phyloP scores from a whole-genome alignment of 2,329 filamentous ascomycete species.

The Orbilia ellipsospora region DNA sequence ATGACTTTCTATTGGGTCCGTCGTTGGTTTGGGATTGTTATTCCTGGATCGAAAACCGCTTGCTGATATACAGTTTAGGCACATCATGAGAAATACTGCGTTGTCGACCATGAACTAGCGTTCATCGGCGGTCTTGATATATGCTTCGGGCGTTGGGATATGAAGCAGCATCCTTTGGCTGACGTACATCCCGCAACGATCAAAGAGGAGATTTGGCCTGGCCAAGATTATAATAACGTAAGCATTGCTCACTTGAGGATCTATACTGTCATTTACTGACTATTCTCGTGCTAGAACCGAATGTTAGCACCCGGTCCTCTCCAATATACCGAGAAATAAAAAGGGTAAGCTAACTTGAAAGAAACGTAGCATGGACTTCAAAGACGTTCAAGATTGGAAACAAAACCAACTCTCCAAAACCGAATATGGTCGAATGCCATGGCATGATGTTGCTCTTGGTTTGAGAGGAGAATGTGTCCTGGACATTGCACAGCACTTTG shows the following conservation, averaged over 20 bases:
- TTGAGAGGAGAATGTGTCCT: slow-evolving; percentile 89
- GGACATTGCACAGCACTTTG: slow-evolving; percentile 95
- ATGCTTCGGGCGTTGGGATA: slow-evolving; percentile 96
- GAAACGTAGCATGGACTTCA: slow-evolving; percentile 75
- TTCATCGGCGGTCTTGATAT: slow-evolving; percentile 95
- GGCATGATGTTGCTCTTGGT: slow-evolving; percentile 96
- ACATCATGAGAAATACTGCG: slow-evolving; percentile 97
- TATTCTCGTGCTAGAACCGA: slow-evolving; percentile 29
- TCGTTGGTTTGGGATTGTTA: not conserved
- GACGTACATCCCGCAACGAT: slow-evolving; percentile 89
- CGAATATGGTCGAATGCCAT: slow-evolving; percentile 94
- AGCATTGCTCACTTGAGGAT: not conserved
- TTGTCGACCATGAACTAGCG: slow-evolving; percentile 88
- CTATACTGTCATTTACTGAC: slow-evolving; percentile 3
- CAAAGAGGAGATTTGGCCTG: slow-evolving; percentile 86
- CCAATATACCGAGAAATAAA: not conserved
- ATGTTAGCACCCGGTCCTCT: slow-evolving; percentile 15
- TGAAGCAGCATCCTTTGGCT: slow-evolving; percentile 82
- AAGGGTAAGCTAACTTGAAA: not conserved
- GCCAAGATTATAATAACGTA: slow-evolving; percentile 86
- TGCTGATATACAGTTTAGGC: slow-evolving; percentile 66
- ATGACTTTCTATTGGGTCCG: slow-evolving; percentile 91
- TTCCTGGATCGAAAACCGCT: slow-evolving; percentile 7
- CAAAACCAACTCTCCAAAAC: slow-evolving; percentile 91
- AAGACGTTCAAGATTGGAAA: slow-evolving; percentile 91